A percentile compares a stretch with the other conserved stretches of the same genome.
Conservation (phyloP, 2,329 filamentous ascomycete species). For the Pseudocercospora pini-densiflorae region DNA sequence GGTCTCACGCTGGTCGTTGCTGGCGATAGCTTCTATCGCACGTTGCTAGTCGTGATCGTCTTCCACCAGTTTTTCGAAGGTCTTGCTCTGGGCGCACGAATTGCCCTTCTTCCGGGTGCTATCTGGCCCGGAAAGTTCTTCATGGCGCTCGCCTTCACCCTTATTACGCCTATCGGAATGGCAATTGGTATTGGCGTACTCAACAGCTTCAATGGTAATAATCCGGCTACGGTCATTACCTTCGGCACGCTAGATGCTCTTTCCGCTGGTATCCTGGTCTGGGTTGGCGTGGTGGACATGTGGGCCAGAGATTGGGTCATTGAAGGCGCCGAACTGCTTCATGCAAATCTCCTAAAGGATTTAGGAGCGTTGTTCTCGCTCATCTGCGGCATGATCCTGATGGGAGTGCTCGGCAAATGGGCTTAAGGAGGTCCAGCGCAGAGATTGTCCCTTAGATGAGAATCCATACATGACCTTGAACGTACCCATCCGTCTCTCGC, state of each 20-base stretch:
- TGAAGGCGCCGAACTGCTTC: slow-evolving; percentile 25
- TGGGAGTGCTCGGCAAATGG: slow-evolving; percentile 29
- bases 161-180: slow-evolving; percentile 80
- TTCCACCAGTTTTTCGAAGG: slow-evolving; percentile 96
- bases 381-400: slow-evolving; percentile 23
- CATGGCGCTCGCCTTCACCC: slow-evolving; percentile 67
- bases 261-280: slow-evolving; percentile 76
- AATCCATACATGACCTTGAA: not conserved
- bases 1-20: slow-evolving; percentile 72
- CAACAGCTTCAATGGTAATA: slow-evolving; percentile 73
- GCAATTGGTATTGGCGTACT: slow-evolving; percentile 77
- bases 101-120: slow-evolving; percentile 67
- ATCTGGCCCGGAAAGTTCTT: slow-evolving; percentile 56
- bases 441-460: not conserved
- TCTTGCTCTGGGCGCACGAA: slow-evolving; percentile 81
- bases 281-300: slow-evolving; percentile 82
- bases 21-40: slow-evolving; percentile 65
- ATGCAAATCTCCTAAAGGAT: slow-evolving; percentile 23
- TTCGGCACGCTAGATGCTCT: slow-evolving; percentile 76
- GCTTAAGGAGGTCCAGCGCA: slow-evolving; percentile 21
- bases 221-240: slow-evolving; percentile 68
- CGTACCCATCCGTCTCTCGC: no score
- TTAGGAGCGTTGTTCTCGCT: slow-evolving; percentile 20
- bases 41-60: slow-evolving; percentile 67
- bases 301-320: slow-evolving; percentile 74